phyloP scores from a whole-genome alignment of 495 filamentous ascomycete genomes.

The Tuber borchii region DNA sequence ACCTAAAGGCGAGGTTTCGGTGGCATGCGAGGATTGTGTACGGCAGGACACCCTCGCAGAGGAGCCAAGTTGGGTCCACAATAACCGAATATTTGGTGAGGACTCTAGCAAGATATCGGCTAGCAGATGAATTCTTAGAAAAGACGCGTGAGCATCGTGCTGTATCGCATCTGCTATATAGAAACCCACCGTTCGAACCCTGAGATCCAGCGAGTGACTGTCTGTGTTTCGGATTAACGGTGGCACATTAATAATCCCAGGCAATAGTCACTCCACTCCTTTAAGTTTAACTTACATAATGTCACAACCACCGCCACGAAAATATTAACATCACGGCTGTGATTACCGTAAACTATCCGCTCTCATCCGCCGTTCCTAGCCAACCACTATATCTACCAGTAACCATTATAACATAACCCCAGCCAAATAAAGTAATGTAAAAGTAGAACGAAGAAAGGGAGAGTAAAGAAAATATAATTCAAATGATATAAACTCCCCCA shows the following conservation, averaged over 20 bases:
- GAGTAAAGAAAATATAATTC: slow-evolving; percentile 4
- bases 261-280: background rate
- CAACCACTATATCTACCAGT: background rate
- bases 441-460: background rate
- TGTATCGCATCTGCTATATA: background rate
- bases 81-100: too few species aligned
- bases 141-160: background rate
- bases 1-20: too few species aligned
- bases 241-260: background rate
- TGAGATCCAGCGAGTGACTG: background rate
- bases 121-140: too few species aligned
- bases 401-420: background rate
- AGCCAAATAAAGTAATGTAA: background rate
- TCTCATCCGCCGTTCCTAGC: background rate
- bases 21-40: too few species aligned
- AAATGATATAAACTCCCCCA: slow-evolving; percentile 6
- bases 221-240: background rate
- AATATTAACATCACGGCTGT: background rate
- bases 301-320: background rate
- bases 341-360: background rate
- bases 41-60: too few species aligned
- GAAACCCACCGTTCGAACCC: background rate
- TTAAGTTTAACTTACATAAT: background rate
- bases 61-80: too few species aligned
- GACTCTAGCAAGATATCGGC: too few species aligned